Percentiles rank a stretch among this genome's conserved stretches.
phyloP scores from a whole-genome alignment of 148 eudicot genomes.

The Vaccinium vitisidaea region DNA sequence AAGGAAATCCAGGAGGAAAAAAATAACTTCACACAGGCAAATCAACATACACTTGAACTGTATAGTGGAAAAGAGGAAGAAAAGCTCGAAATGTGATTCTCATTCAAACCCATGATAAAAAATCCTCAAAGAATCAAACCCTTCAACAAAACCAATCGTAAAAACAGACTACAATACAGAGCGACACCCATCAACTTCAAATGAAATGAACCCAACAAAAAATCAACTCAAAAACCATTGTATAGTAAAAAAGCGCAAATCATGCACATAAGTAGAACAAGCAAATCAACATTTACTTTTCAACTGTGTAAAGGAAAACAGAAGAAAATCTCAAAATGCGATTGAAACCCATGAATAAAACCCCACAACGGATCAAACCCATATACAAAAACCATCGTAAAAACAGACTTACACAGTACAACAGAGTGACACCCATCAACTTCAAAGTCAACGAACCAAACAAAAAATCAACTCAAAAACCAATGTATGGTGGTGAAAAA shows the following conservation, averaged over 20 bases:
- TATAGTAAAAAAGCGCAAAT: too few relatives aligned
- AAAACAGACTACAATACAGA: not conserved
- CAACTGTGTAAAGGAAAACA: not conserved
- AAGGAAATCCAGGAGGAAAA: not conserved
- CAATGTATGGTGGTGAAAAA: not conserved
- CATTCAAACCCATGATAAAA: not conserved
- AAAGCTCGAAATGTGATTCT: conserved; percentile 10
- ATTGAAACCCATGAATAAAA: not conserved
- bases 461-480: conserved; percentile 1
- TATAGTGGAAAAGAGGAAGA: not conserved
- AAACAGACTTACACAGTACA: conserved; percentile 7
- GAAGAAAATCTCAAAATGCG: conserved; percentile 14
- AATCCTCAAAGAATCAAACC: not conserved
- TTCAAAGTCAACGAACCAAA: not conserved
- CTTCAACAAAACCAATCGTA: not conserved
- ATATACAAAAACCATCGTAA: not conserved
- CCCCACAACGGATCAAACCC: not conserved
- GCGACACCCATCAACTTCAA: too few relatives aligned
- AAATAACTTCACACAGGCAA: conserved; percentile 20
- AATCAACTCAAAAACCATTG: too few relatives aligned
- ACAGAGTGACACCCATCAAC: conserved; percentile 21
- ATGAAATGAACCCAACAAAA: too few relatives aligned
- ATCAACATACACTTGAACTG: conserved; percentile 31
- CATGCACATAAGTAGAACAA: too few relatives aligned
- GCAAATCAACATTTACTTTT: conserved; percentile 31